Evolutionary conservation across 2,329 filamentous ascomycete species (phyloP), one percentile per base, ranked within the genome.

Genomic region (Diaporthe sp.): DNA sequence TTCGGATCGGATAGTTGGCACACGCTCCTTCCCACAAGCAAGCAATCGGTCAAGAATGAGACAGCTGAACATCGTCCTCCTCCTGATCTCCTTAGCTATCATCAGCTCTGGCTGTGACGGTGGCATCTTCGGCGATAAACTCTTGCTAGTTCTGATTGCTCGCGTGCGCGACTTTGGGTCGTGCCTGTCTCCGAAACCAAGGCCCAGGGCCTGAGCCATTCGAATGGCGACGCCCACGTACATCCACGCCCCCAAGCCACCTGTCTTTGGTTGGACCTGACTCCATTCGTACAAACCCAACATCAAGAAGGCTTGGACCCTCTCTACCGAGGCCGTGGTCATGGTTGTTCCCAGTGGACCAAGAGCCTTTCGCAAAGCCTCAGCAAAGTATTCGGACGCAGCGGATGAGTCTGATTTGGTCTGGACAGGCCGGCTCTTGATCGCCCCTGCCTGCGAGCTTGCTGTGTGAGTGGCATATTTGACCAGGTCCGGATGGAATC

Each of bases 51-150:
- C 93, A 77, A 95, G 85, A 69, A 94, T 91, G 74, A 93, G 91
- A 78, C 92, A 94, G 77, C 92, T 94, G 85, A 93, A 94, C 85
- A 94, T 93, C 0, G 93, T 94, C 9, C 93, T 88, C 35, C 93
- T 86, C 75, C 88, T 86, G 17, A 92, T 88, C 80, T 95, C 93
- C 73, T 90, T 90, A 47, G 88, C 84, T 30, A 92, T 88, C 61
- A 89, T 87, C 22, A 84, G 81, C 44, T 80, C 82, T 22, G 82
- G 81, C 3, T 75, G 72, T 13, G 78, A 10, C 3, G 71, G n/a
- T 25, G 72, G 7, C 47, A 44, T 6, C 4, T 50, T 69, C 4
- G 65, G 37, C 37, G 72, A 70, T 37, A 25, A 19, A 27, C 70
- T 30, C 32, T 71, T 42, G 47, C 56, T 56, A 19, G 63, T 25